phyloP scores from a whole-genome alignment of 208 protist species.

The Crithidia sp. region DNA sequence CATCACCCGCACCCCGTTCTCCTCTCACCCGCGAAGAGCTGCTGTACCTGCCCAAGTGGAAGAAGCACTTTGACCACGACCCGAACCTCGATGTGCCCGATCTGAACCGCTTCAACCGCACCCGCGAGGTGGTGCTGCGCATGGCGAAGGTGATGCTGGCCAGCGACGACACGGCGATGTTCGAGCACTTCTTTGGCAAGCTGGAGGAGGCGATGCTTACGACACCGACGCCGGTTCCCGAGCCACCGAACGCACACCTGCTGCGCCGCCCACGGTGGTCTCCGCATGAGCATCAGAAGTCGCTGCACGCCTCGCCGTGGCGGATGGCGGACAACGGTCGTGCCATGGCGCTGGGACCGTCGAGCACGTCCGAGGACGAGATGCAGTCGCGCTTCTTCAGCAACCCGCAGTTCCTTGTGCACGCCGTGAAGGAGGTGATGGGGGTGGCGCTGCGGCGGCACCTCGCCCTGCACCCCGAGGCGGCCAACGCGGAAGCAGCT shows the following conservation, averaged over 20 bases:
- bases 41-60: slow-evolving; percentile 92
- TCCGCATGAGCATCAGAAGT: slow-evolving; percentile 79
- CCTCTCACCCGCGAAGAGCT: slow-evolving; percentile 87
- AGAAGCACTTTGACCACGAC: slow-evolving; percentile 94
- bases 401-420: slow-evolving; percentile 87
- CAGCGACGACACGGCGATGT: slow-evolving; percentile 53
- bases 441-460: slow-evolving; percentile 52
- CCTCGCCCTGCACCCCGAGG: slow-evolving; percentile 36
- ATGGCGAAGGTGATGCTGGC: slow-evolving; percentile 85
- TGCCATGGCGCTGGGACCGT: slow-evolving; percentile 72
- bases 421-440: slow-evolving; percentile 61
- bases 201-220: slow-evolving; percentile 83
- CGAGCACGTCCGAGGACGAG: slow-evolving; percentile 59
- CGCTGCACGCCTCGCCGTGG: slow-evolving; percentile 84
- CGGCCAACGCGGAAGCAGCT: slow-evolving; percentile 24
- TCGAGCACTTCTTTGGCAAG: slow-evolving; percentile 74
- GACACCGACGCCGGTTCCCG: slow-evolving; percentile 89
- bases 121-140: slow-evolving; percentile 85
- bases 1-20: slow-evolving; percentile 85
- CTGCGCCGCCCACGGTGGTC: slow-evolving; percentile 72
- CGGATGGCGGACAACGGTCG: slow-evolving; percentile 70
- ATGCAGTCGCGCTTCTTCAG: slow-evolving; percentile 88
- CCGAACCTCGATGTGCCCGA: slow-evolving; percentile 91
- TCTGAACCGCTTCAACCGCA: slow-evolving; percentile 93
- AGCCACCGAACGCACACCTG: slow-evolving; percentile 91